phyloP scores from a whole-genome alignment of 139 green algal species.

The Chlamydomonas eustigma region DNA sequence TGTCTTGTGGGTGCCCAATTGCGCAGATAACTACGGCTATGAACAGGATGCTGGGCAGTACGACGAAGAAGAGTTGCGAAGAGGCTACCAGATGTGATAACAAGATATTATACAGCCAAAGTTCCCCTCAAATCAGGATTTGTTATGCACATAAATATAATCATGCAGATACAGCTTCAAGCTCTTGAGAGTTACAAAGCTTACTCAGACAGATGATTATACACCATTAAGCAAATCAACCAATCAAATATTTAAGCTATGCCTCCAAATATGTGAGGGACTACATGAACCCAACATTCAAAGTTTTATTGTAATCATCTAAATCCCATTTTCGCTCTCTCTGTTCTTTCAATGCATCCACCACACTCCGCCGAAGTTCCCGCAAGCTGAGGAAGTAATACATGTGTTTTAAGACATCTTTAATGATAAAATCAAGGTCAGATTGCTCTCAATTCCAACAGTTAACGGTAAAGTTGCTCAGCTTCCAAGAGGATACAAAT shows the following conservation, averaged over 20 bases:
- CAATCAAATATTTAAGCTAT: too few species aligned
- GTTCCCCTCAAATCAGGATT: background rate
- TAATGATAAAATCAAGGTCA: background rate
- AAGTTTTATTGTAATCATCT: background rate
- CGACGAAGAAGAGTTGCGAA: slow-evolving; percentile 34
- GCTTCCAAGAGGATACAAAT: background rate
- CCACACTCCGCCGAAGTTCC: background rate
- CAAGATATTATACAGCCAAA: background rate
- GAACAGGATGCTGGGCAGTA: slow-evolving; percentile 12
- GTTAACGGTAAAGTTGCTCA: background rate
- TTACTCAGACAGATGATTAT: too few species aligned
- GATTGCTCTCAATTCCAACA: background rate
- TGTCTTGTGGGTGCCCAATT: too few species aligned
- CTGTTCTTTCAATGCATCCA: background rate
- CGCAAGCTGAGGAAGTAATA: background rate
- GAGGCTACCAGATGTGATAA: slow-evolving; percentile 17
- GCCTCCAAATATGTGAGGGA: too few species aligned
- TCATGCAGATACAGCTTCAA: too few species aligned
- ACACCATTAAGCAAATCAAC: too few species aligned
- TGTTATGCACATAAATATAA: too few species aligned
- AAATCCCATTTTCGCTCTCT: background rate
- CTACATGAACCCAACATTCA: slow-evolving; percentile 1
- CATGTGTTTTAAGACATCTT: too few species aligned
- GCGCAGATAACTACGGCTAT: too few species aligned
- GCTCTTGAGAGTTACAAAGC: too few species aligned